Evolutionary conservation across 768 basidiomycete genomes (phyloP).

Genomic region (Trametes punicea): DNA sequence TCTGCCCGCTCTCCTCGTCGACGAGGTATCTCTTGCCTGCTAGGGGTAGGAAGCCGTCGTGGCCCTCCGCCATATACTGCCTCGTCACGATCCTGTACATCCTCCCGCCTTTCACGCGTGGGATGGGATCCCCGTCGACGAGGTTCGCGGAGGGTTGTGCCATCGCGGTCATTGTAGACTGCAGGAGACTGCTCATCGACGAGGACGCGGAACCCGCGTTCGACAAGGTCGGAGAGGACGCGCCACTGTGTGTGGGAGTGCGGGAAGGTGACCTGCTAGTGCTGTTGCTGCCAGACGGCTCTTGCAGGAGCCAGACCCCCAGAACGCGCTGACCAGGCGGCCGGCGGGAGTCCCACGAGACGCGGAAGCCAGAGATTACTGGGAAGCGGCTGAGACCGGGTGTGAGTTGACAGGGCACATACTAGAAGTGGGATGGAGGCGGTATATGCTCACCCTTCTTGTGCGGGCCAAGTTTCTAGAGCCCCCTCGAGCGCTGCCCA

Average conservation of each 20-base stretch:
- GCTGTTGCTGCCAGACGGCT: slow-evolving; percentile 24
- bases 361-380: slow-evolving; percentile 76
- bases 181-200: slow-evolving; percentile 22
- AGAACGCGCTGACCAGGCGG: slow-evolving; percentile 70
- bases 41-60: slow-evolving; percentile 76
- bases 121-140: slow-evolving; percentile 52
- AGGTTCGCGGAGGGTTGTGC: slow-evolving; percentile 15
- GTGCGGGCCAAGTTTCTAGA: slow-evolving; percentile 78
- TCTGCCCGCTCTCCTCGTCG: slow-evolving; percentile 78
- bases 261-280: neutral
- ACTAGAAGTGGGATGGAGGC: neutral
- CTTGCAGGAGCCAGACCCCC: slow-evolving; percentile 58
- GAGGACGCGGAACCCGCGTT: slow-evolving; percentile 16
- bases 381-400: slow-evolving; percentile 70
- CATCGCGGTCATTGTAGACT: neutral
- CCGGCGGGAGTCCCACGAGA: slow-evolving; percentile 81
- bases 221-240: slow-evolving; percentile 7
- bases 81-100: slow-evolving; percentile 82
- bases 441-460: slow-evolving; percentile 66
- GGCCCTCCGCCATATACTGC: slow-evolving; percentile 80
- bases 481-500: slow-evolving; percentile 78
- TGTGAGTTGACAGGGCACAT: neutral
- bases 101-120: slow-evolving; percentile 46
- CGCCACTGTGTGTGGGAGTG: slow-evolving; percentile 23
- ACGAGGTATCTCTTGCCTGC: slow-evolving; percentile 65